Base-by-base conservation (phyloP, 352 stramenopile species). In the Globisporangium middletonii region DNA sequence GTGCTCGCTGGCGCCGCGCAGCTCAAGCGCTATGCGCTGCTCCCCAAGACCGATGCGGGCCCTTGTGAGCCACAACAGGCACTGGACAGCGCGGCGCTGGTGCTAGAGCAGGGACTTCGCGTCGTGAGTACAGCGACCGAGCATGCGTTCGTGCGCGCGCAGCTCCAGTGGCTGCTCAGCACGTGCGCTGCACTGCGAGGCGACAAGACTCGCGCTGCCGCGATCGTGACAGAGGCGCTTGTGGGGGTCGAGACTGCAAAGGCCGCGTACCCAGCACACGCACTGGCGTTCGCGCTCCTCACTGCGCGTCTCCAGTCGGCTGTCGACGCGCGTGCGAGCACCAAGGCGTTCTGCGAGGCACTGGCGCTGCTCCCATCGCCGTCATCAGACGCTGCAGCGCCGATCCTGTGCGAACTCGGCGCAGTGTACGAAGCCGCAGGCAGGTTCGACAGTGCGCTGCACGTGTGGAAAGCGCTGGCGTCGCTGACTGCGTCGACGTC, bases 331-430 rank as follows among this genome's bases (percentile, higher is more conserved):
- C 30, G 28, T 0, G 58, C 63, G 19, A 73, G 68, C 1, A 56
- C 79, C 13, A 49, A 60, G 5, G 74, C 64, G 35, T 92, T 83
- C 55, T 49, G 65, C 2, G 38, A 48, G 2, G 71, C 57, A 1
- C 53, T 80, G 9, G 37, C 53, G 27, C 28, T 37, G 4, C 30
- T 61, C 2, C 50, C 46, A 16, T 42, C 53, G 26, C 19, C 66
- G 51, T 47, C 81, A 16, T 26, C 43, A 4, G 16, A 11, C 6
- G 13, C 13, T 12, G 19, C 43, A 27, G 52, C 83, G 26, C 53
- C 69, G 46, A 73, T 86, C n/a, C 60, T 92, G 45, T 67, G 72
- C 41, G 79, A 92, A 49, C 59, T 92, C 28, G 82, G 72, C 12
- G 73, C 64, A 0, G 23, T 84, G 27, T 87, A 83, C 50, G 82